These are phyloP conservation scores for Cyphellophora attinorum DNA, from an alignment of 2,329 filamentous ascomycete genomes.

Conservation along the genomic window DNA sequence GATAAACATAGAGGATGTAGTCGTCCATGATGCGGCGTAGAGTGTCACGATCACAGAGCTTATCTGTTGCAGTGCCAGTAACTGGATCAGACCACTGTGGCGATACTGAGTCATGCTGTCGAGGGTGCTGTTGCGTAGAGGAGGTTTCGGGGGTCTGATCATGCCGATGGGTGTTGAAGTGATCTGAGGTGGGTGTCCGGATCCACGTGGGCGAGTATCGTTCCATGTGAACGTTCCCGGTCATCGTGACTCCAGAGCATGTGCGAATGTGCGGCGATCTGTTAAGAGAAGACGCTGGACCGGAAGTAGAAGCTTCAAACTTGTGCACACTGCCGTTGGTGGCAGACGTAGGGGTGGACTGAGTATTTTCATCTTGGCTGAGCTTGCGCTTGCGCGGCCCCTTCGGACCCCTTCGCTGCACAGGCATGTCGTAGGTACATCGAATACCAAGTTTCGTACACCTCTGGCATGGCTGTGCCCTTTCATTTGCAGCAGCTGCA, in stretches of 20 bases:
- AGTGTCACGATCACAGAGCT: not conserved
- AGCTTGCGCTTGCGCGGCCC: constrained; percentile 1
- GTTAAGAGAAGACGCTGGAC: not conserved
- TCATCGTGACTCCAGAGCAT: not conserved
- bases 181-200: not conserved
- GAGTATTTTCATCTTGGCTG: not conserved
- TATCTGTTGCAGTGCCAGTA: constrained; percentile 1
- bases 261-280: not conserved
- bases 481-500: not conserved
- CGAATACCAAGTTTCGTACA: constrained; percentile 1
- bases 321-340: not conserved
- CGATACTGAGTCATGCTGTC: too few species aligned
- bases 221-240: not conserved
- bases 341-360: not conserved
- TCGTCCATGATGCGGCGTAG: constrained; percentile 25
- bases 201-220: not conserved
- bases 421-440: constrained; percentile 3
- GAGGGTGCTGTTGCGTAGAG: too few species aligned
- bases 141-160: too few species aligned
- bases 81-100: constrained; percentile 5
- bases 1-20: constrained; percentile 36
- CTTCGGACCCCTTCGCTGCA: constrained; percentile 2
- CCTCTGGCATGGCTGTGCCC: not conserved
- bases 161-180: not conserved
- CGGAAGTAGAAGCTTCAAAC: not conserved